These are phyloP conservation scores for Colletotrichum australisinense DNA, from an alignment of 2,329 filamentous ascomycete genomes.

Conservation along the genomic window DNA sequence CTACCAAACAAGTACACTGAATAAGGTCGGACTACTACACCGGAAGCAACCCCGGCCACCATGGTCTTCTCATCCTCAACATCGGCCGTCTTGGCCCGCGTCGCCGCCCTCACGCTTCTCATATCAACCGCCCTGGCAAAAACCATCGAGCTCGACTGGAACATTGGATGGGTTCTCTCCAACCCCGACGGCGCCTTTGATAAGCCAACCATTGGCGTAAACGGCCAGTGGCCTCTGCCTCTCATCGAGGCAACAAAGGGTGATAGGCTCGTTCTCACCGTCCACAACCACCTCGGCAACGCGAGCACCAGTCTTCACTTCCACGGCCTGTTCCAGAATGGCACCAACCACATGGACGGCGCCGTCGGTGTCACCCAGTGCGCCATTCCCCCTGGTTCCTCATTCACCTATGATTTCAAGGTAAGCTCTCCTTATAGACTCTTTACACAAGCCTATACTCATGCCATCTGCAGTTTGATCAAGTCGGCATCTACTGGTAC, in stretches of 20 bases:
- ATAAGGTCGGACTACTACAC: no score
- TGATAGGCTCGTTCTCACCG: conserved; percentile 61
- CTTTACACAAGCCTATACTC: not conserved
- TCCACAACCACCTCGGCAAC: conserved; percentile 62
- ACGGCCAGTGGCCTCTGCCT: conserved; percentile 73
- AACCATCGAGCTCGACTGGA: conserved; percentile 67
- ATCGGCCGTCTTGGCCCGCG: conserved; percentile 16
- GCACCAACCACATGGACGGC: conserved; percentile 71
- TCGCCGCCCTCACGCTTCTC: conserved; percentile 18
- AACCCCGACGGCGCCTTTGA: conserved; percentile 69
- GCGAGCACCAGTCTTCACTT: conserved; percentile 66
- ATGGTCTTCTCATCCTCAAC: conserved; percentile 18
- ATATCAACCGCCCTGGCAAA: conserved; percentile 25
- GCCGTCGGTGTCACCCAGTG: conserved; percentile 68
- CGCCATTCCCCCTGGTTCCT: conserved; percentile 61
- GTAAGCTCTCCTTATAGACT: conserved; percentile 45
- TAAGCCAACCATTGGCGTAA: conserved; percentile 73
- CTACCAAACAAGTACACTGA: not conserved
- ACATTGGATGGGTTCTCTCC: conserved; percentile 69
- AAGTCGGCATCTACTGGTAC: conserved; percentile 64
- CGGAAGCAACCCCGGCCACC: not conserved
- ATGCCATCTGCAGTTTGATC: conserved; percentile 29
- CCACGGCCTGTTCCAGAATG: conserved; percentile 71
- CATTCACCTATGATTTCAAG: conserved; percentile 68
- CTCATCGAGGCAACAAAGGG: conserved; percentile 65